phyloP scores from a whole-genome alignment of 1,139 yeast genomes.

The Pichia sp. region DNA sequence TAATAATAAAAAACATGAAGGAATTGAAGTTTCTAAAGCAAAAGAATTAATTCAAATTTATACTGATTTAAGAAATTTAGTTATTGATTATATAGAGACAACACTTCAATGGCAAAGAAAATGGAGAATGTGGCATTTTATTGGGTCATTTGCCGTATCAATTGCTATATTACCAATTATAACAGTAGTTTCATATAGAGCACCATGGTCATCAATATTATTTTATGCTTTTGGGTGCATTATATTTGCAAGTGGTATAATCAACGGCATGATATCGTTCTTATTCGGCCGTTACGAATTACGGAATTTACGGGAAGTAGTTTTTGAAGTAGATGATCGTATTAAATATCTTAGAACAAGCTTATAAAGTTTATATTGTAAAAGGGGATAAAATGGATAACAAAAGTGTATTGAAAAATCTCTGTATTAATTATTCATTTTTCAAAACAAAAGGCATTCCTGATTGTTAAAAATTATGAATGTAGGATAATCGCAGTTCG shows the following conservation, averaged over 20 bases:
- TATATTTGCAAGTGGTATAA: conserved; percentile 56
- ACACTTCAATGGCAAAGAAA: conserved; percentile 53
- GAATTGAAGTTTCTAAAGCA: background rate
- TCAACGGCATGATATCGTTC: conserved; percentile 74
- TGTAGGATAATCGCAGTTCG: too few species aligned
- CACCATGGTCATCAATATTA: conserved; percentile 56
- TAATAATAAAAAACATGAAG: background rate
- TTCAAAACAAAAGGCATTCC: too few species aligned
- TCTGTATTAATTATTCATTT: too few species aligned
- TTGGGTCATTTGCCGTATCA: conserved; percentile 44
- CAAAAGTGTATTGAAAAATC: too few species aligned
- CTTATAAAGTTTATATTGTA: too few species aligned
- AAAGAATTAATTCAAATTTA: conserved; percentile 34
- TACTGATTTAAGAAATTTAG: conserved; percentile 49
- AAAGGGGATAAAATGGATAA: too few species aligned
- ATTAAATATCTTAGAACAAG: conserved; percentile 3
- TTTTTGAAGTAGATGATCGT: conserved; percentile 49
- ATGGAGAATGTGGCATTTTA: conserved; percentile 65
- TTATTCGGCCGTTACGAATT: conserved; percentile 74
- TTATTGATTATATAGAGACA: conserved; percentile 45
- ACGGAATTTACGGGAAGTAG: conserved; percentile 69
- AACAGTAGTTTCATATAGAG: conserved; percentile 50
- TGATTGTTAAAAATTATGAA: too few species aligned
- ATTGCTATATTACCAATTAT: conserved; percentile 50
- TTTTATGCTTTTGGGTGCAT: conserved; percentile 47